phyloP scores from a whole-genome alignment of 768 basidiomycete genomes.

The Cyclocybe cylindracea region DNA sequence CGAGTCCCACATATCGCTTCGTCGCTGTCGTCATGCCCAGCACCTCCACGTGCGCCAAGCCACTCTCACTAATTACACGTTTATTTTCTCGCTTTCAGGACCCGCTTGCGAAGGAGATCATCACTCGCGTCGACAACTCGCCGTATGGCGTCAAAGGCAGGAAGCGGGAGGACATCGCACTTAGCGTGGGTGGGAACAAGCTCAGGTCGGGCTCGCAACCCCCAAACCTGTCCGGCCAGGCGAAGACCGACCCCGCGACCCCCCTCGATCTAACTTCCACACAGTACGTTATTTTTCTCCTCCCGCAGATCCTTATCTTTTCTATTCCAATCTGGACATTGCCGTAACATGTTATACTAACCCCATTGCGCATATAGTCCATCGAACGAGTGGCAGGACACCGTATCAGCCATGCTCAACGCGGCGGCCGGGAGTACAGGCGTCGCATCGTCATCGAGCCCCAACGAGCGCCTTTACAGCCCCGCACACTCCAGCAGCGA shows the following conservation, averaged over 20 bases:
- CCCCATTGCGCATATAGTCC: constrained; percentile 46
- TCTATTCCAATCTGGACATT: constrained; percentile 1
- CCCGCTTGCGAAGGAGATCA: constrained; percentile 76
- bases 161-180: constrained; percentile 32
- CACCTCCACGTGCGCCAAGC: background rate
- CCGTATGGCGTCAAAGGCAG: constrained; percentile 78
- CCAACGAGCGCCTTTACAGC: constrained; percentile 1
- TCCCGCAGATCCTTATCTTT: background rate
- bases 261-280: constrained; percentile 52
- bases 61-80: background rate
- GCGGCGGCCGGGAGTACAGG: constrained; percentile 18
- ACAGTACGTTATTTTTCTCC: constrained; percentile 47
- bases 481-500: constrained; percentile 21
- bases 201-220: constrained; percentile 14
- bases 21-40: constrained; percentile 1
- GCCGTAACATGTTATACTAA: background rate
- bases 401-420: constrained; percentile 47
- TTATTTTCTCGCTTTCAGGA: constrained; percentile 48
- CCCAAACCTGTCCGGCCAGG: constrained; percentile 15
- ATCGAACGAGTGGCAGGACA: constrained; percentile 84
- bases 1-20: background rate
- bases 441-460: background rate
- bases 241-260: constrained; percentile 22
- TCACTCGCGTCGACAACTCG: constrained; percentile 78
- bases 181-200: constrained; percentile 17